phyloP scores from a whole-genome alignment of 768 basidiomycete species.

The Serendipita indica region DNA sequence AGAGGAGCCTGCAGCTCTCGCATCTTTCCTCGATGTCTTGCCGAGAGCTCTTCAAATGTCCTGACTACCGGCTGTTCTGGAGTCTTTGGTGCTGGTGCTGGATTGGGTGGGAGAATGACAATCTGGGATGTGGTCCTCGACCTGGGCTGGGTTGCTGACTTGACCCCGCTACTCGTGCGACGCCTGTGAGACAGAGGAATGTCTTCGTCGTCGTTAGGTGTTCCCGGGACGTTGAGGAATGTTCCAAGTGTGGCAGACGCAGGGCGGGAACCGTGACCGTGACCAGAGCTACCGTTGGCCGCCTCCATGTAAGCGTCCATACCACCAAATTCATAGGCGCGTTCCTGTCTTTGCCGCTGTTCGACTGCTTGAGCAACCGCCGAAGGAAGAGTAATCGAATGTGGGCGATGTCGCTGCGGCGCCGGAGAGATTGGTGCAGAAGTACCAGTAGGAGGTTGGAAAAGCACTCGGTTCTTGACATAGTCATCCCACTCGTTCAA shows the following conservation, averaged over 20 bases:
- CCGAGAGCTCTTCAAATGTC: conserved; percentile 77
- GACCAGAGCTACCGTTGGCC: conserved; percentile 12
- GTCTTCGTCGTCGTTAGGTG: neutral
- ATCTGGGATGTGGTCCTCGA: conserved; percentile 10
- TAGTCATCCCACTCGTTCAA: conserved; percentile 78
- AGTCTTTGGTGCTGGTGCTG: conserved; percentile 36
- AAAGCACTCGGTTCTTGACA: conserved; percentile 65
- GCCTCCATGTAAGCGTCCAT: conserved; percentile 25
- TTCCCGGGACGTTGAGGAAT: neutral
- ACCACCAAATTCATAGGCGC: conserved; percentile 36
- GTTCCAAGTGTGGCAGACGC: neutral
- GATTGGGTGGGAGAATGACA: conserved; percentile 32
- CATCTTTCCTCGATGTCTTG: conserved; percentile 75
- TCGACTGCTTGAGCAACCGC: conserved; percentile 64
- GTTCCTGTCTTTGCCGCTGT: conserved; percentile 58
- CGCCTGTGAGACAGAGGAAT: conserved; percentile 1
- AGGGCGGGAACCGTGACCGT: neutral
- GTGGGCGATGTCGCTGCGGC: conserved; percentile 24
- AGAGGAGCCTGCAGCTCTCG: conserved; percentile 68
- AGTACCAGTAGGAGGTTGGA: conserved; percentile 70
- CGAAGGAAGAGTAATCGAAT: conserved; percentile 43
- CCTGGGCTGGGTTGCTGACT: neutral
- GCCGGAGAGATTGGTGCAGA: conserved; percentile 65
- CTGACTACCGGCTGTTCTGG: conserved; percentile 20
- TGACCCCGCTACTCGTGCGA: neutral